Evolutionary conservation across 768 basidiomycete species (phyloP), one percentile per base, ranked within the genome.

Genomic region (Omphalotus guepiniiformis): DNA sequence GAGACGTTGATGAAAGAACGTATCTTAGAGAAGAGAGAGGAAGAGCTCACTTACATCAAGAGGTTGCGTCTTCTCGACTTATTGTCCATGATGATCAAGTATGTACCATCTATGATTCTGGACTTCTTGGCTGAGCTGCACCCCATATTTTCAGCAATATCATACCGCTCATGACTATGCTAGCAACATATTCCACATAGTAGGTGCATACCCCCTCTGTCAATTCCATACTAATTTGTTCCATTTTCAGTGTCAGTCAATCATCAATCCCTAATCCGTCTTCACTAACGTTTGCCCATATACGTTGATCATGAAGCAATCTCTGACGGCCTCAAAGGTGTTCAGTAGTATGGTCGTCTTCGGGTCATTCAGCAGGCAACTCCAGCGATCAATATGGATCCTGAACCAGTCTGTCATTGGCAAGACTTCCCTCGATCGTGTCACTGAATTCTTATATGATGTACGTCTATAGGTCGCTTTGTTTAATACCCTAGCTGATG

Each of bases 121-220:
- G 6, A 25, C 25, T 16, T 21, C 30, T 51, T 27, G 9, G 21
- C n/a, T n/a, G n/a, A n/a, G 25, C 6, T 12, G 3, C 1, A 15
- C 19, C 37, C 19, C 23, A 49, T 39, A 23, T 34, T 42, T 28
- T 2, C 44, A 86, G 82, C 56, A 78, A 71, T 51, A 48, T 78
- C 29, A 74, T 87, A 39, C 86, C 87, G 0, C 61, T 86, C 11
- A 28, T 76, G 1, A 80, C 78, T 26, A 88, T 88, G 85, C 55
- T 83, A 32, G 72, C 75, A 11, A 81, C 83, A 1, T 88, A 78
- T 55, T 68, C 74, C 2, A 69, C 78, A 5, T 87, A 82, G 71
- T 82, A 63, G 43, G 78, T 40, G 22, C 54, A 32, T 9, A 32
- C n/a, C 30, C 30, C n/a, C 11, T 47, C 28, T 27, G 45, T 47